A percentile compares a stretch with the other conserved stretches of the same genome.
These are phyloP conservation scores for Tetracladium setigerum DNA, from an alignment of 495 filamentous ascomycete species.

Conservation along the genomic window DNA sequence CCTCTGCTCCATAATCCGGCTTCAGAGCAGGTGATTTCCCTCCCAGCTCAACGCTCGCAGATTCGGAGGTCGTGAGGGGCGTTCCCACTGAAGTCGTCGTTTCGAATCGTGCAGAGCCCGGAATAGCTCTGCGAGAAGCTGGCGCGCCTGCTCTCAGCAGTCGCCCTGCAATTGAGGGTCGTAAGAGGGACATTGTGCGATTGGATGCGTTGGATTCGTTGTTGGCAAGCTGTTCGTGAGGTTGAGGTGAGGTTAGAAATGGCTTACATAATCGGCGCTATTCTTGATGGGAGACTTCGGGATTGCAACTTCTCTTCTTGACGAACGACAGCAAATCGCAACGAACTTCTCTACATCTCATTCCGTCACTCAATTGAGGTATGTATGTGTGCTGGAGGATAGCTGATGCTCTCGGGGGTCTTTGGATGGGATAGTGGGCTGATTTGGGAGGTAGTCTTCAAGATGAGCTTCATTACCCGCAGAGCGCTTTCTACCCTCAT, in stretches of 20 bases:
- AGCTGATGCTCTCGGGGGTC: background rate
- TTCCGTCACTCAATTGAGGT: constrained; percentile 21
- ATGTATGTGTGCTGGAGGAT: background rate
- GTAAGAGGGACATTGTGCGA: constrained; percentile 29
- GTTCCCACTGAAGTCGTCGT: constrained; percentile 33
- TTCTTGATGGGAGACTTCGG: constrained; percentile 7
- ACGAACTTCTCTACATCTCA: constrained; percentile 10
- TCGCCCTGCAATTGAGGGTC: constrained; percentile 24
- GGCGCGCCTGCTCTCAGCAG: constrained; percentile 34
- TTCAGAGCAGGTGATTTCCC: constrained; percentile 13
- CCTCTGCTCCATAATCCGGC: constrained; percentile 64
- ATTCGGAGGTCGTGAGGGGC: constrained; percentile 20
- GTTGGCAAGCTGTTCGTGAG: background rate
- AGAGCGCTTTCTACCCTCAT: constrained; percentile 95
- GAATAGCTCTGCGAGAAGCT: constrained; percentile 23
- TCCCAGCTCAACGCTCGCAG: constrained; percentile 7
- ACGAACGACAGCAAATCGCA: constrained; percentile 10
- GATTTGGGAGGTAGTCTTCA: constrained; percentile 33
- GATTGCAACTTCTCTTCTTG: constrained; percentile 3
- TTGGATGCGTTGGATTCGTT: background rate
- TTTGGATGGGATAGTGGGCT: constrained; percentile 11
- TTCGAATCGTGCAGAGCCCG: constrained; percentile 36
- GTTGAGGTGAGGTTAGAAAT: background rate
- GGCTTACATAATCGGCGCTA: constrained; percentile 8
- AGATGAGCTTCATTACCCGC: constrained; percentile 85